Base-by-base conservation (phyloP, 2,329 filamentous ascomycete species). In the Trichophyton rubrum region DNA sequence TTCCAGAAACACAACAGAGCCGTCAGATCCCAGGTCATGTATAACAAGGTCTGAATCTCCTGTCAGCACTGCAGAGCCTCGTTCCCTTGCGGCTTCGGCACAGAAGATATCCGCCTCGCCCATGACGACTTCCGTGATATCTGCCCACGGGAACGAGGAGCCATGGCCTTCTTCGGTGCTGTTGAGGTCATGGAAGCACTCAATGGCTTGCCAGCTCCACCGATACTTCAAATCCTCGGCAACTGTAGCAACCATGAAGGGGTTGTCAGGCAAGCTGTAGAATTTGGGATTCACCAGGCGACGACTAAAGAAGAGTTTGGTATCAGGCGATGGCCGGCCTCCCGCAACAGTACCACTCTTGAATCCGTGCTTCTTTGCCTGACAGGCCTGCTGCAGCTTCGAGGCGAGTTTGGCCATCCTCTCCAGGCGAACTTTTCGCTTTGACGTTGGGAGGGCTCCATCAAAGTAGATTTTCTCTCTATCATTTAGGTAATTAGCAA, bases 21-120 rank as follows among this genome's bases (percentile, higher is more conserved):
- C 86, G 1, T 79, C 64, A 0, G 69, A 56, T 0, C 85, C 86
- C 7, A 92, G 78, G 61, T 89, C 80, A 69, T 91, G 85, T 0
- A 92, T 79, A 0, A 95, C 76, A 7, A 96, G 78, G 68, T 97
- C 92, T 0, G 90, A 95, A 68, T 97, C 92, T n/a, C 84, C 85
- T 0, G 90, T 95, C 5, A 96, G 73, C 30, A 85, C 76, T 13
- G 90, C 80, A 1, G 78, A 75, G 0, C 82, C 83, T 33, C 77
- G 69, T 1, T 75, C 64, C n/a, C 77, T 78, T 5, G 88, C 79
- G 59, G 84, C 78, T 13, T 79, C 74, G 2, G 89, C 90, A 70
- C 90, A 96, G 73, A 84, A 93, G 24, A 79, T 74, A 69, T 97
- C 92, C 1, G 92, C 92, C 73, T 97, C 92, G 0, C 88, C 90